Base-by-base conservation (phyloP, 257 asterid genomes). In the Anisodus tanguticus region DNA sequence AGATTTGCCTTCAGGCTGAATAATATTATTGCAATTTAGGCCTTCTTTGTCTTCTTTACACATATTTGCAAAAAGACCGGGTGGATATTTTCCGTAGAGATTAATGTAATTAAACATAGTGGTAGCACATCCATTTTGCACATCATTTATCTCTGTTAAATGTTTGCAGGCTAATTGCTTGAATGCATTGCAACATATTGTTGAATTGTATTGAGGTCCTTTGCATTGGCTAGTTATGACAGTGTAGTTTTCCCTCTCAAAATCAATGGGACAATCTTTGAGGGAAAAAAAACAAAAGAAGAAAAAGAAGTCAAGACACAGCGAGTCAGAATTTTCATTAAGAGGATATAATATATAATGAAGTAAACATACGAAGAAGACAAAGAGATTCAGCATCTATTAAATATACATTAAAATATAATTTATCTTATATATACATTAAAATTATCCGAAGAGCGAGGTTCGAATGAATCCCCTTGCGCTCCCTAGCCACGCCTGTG, bases 181-280 rank as follows among this genome's bases (percentile, higher is more conserved):
- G 57, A 94, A 88, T 0, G 97, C 92, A 0, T 78, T 49, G 87
- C 99, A 95, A 45, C 99, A 94, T 13, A 90, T 58, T 8, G 88
- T 90, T 0, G 86, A 82, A 0, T 88, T 39, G 93, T 93, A 95
- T 8, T 94, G 88, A 1, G 99, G 99, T 43, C 99, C 97, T 81
- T 94, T 95, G 92, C 99, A 95, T 62, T 90, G 94, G 89, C 98
- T 94, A 19, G 97, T 94, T 4, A 95, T 89, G 83, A 93, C 87
- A 4, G 98, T 93, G 89, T 93, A 95, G 92, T 95, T 95, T 88
- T 91, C 88, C 63, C 82, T 84, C 88, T 91, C 94, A 70, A 95
- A 88, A 85, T 95, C 90, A 83, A 95, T 86, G 0, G 90, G 77
- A 83, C 99, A 95, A 63, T 77, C 99, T 95, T 90, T 86, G 12